Percentiles rank a stretch among this genome's conserved stretches.
Conservation (phyloP, 2,329 filamentous ascomycete genomes). For the Fusarium multiceps region DNA sequence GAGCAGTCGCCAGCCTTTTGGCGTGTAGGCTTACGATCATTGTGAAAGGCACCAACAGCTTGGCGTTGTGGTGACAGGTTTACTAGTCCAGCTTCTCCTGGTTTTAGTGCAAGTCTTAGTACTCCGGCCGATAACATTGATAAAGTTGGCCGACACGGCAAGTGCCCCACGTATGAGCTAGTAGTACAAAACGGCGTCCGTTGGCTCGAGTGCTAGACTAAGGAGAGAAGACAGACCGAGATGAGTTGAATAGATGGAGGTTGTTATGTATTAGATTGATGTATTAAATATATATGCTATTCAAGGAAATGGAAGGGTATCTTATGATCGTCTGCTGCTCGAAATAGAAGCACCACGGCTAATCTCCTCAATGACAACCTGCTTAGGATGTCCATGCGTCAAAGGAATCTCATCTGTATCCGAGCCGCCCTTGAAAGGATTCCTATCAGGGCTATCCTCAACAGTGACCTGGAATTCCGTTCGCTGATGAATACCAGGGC, state of each 20-base stretch:
- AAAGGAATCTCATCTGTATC: slow-evolving; percentile 35
- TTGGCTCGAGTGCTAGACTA: too few relatives aligned
- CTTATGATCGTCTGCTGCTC: slow-evolving; percentile 22
- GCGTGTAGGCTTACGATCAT: background rate
- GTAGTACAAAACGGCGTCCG: background rate
- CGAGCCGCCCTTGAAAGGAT: background rate
- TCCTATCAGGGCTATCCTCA: slow-evolving; percentile 15
- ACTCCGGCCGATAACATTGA: rapidly evolving
- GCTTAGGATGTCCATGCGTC: slow-evolving; percentile 41
- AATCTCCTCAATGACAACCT: slow-evolving; percentile 13
- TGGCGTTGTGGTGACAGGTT: background rate
- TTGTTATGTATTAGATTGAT: background rate
- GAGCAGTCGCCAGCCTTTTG: background rate
- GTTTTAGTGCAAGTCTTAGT: background rate
- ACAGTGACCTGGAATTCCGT: slow-evolving; percentile 42
- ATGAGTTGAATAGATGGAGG: background rate
- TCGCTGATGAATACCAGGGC: slow-evolving; percentile 35
- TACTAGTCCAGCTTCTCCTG: background rate
- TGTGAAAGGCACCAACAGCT: background rate
- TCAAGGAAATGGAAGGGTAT: background rate
- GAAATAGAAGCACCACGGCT: slow-evolving; percentile 18
- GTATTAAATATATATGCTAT: background rate
- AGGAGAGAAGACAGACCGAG: background rate
- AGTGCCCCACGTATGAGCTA: background rate
- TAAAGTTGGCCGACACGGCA: background rate